These are phyloP conservation scores for Xylariaceae sp. DNA, from an alignment of 2,329 filamentous ascomycete species.

Conservation along the genomic window DNA sequence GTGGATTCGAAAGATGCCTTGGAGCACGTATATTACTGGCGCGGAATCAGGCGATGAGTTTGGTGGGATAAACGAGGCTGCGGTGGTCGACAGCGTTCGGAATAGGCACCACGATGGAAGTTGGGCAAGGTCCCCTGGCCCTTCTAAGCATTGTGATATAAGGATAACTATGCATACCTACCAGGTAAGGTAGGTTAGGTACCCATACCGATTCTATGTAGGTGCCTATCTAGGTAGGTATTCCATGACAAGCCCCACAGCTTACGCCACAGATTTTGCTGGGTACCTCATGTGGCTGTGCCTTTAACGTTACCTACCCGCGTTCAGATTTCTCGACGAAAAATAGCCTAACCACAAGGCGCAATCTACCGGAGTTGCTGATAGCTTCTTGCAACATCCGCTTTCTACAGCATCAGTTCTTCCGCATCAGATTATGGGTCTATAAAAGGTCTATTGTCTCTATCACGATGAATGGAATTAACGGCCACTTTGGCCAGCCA, in stretches of 20 bases:
- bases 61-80: conserved; percentile 1
- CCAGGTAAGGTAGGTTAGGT: too few relatives aligned
- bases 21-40: not conserved
- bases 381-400: not conserved
- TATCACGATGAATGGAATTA: conserved; percentile 52
- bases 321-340: not conserved
- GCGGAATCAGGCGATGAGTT: not conserved
- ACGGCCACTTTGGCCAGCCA: conserved; percentile 44
- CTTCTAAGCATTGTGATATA: too few relatives aligned
- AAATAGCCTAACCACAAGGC: conserved; percentile 6
- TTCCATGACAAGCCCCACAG: not conserved
- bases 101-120: not conserved
- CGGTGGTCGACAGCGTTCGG: not conserved
- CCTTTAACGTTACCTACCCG: not conserved
- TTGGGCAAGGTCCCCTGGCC: too few relatives aligned
- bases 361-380: not conserved
- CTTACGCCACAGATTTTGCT: not conserved
- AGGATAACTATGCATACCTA: too few relatives aligned
- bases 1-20: not conserved
- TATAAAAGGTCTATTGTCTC: not conserved
- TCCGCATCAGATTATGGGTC: not conserved
- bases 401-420: not conserved
- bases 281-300: conserved; percentile 8
- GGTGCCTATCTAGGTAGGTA: not conserved
- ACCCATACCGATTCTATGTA: not conserved